A percentile compares a stretch with the other conserved stretches of the same genome.
Evolutionary conservation across 2,329 filamentous ascomycete species (phyloP).

Genomic region (Akanthomyces lecanii): DNA sequence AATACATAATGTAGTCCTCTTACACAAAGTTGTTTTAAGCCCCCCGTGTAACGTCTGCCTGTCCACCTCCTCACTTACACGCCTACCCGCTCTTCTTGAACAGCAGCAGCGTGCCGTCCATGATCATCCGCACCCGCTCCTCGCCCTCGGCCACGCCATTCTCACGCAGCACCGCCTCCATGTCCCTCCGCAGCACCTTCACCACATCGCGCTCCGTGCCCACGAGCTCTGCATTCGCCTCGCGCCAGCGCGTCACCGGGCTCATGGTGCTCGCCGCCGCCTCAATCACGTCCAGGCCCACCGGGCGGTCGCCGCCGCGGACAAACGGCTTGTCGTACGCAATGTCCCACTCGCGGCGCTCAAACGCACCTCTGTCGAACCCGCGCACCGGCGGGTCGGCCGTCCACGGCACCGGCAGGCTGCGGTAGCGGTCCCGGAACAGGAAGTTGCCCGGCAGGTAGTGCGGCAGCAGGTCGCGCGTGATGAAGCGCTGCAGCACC

Average conservation of each 20-base stretch:
- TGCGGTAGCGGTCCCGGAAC: constrained; percentile 35
- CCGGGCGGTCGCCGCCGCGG: constrained; percentile 12
- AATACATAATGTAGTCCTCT: too few species aligned
- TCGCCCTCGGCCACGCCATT: constrained; percentile 27
- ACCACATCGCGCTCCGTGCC: constrained; percentile 39
- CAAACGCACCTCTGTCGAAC: constrained; percentile 38
- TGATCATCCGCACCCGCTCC: neutral
- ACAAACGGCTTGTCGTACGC: constrained; percentile 28
- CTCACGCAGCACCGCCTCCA: constrained; percentile 29
- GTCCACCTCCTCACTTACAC: neutral
- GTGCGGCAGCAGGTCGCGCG: constrained; percentile 35
- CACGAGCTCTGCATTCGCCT: constrained; percentile 38
- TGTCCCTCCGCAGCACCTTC: constrained; percentile 25
- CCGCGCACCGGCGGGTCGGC: constrained; percentile 26
- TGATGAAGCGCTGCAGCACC: constrained; percentile 35
- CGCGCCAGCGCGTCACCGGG: constrained; percentile 39
- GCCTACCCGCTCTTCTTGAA: neutral
- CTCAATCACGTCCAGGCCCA: constrained; percentile 34
- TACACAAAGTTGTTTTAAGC: too few species aligned
- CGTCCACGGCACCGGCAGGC: constrained; percentile 48
- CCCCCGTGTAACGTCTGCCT: too few species aligned
- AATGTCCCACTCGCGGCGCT: constrained; percentile 40
- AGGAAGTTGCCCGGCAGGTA: constrained; percentile 40
- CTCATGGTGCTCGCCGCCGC: constrained; percentile 35
- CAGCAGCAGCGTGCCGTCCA: neutral